These are phyloP conservation scores for Nymphaea thermarum DNA, from an alignment of 164 flowering plant species.

Conservation along the genomic window DNA sequence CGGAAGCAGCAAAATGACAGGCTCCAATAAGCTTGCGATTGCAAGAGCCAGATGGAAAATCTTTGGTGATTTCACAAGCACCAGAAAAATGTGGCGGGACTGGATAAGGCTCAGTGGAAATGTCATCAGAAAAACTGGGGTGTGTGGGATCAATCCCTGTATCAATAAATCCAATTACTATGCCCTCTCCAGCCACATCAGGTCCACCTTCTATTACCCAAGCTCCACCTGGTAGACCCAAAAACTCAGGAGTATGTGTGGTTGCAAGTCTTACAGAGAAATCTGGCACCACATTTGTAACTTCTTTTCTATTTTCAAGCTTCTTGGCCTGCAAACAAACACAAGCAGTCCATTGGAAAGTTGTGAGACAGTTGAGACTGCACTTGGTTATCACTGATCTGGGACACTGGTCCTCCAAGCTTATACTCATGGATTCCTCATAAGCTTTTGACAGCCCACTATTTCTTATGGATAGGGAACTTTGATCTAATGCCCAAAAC, in stretches of 20 bases:
- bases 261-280: conserved; percentile 63
- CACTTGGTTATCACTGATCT: too few relatives aligned
- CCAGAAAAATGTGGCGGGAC: conserved; percentile 11
- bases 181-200: neutral
- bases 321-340: conserved; percentile 51
- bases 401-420: too few relatives aligned
- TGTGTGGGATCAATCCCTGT: conserved; percentile 2
- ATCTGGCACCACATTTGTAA: conserved; percentile 84
- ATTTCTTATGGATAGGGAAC: too few relatives aligned
- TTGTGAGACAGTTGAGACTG: too few relatives aligned
- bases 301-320: conserved; percentile 71
- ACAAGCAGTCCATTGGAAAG: too few relatives aligned
- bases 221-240: neutral
- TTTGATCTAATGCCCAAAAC: too few relatives aligned
- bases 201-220: neutral
- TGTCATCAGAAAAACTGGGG: neutral
- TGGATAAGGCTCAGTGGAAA: neutral
- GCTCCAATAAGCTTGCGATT: conserved; percentile 85
- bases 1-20: conserved; percentile 89
- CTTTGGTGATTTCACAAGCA: conserved; percentile 26
- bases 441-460: too few relatives aligned
- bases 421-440: too few relatives aligned
- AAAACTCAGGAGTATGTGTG: conserved; percentile 1
- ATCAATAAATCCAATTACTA: neutral
- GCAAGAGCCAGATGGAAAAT: conserved; percentile 29